Conservation (phyloP, 768 basidiomycete species). For the Pleurotus salmoneostramineus region DNA sequence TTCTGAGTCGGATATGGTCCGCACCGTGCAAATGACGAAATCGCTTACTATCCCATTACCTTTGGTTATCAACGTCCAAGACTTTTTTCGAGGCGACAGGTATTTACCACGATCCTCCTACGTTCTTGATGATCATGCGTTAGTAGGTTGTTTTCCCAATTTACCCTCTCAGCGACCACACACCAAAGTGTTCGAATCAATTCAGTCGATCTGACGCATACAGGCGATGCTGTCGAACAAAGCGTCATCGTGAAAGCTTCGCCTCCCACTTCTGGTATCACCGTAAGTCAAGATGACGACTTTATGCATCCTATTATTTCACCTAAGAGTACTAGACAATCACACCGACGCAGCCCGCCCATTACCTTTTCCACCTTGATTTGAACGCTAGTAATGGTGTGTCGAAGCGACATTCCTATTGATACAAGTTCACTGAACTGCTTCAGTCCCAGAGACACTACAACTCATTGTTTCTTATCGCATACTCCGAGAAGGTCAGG, state of each 20-base stretch:
- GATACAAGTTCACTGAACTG: conserved; percentile 8
- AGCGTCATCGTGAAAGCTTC: conserved; percentile 50
- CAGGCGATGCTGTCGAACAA: conserved; percentile 26
- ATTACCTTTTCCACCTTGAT: conserved; percentile 79
- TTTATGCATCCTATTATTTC: conserved; percentile 2
- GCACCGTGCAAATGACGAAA: conserved; percentile 52
- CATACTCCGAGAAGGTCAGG: conserved; percentile 75
- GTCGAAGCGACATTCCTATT: conserved; percentile 12
- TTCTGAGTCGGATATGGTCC: conserved; percentile 44
- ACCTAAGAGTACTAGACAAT: conserved; percentile 49
- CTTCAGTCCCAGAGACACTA: conserved; percentile 58
- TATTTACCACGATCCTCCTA: conserved; percentile 23
- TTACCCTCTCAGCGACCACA: conserved; percentile 81
- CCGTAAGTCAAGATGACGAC: conserved; percentile 31
- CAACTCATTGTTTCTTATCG: conserved; percentile 70
- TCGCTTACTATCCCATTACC: conserved; percentile 71
- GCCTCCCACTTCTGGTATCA: conserved; percentile 39
- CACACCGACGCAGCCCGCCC: conserved; percentile 69
- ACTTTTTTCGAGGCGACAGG: conserved; percentile 90
- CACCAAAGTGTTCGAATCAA: conserved; percentile 76
- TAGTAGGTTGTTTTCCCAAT: conserved; percentile 81
- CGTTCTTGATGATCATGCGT: background rate
- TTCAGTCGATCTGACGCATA: conserved; percentile 50
- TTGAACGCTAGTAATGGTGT: conserved; percentile 59
- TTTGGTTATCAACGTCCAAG: conserved; percentile 90